Percentiles rank a stretch among this genome's conserved stretches.
Conservation (phyloP, 2,329 filamentous ascomycete genomes). For the Monosporascus sp. region DNA sequence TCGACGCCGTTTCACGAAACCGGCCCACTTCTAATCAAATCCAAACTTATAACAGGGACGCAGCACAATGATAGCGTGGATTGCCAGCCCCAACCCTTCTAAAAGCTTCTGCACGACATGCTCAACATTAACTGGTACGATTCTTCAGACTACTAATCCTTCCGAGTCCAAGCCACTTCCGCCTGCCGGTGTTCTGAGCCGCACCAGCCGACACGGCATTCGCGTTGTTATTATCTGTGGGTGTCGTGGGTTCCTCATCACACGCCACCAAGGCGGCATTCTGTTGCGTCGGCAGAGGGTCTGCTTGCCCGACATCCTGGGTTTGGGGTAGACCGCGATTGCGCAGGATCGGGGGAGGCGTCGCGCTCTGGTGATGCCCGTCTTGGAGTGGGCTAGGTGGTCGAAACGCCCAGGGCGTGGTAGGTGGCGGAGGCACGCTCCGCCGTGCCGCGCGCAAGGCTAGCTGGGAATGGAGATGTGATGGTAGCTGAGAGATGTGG, state of each 20-base stretch:
- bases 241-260: neutral
- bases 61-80: neutral
- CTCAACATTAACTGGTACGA: constrained; percentile 12
- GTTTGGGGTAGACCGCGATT: constrained; percentile 23
- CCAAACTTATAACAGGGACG: neutral
- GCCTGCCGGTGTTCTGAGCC: constrained; percentile 10
- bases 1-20: too few relatives aligned
- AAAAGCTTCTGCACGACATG: neutral
- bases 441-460: constrained; percentile 14
- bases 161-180: constrained; percentile 25
- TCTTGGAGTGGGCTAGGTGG: constrained; percentile 32
- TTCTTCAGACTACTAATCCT: constrained; percentile 20
- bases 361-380: constrained; percentile 43
- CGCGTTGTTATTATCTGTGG: constrained; percentile 1
- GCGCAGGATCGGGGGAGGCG: constrained; percentile 51
- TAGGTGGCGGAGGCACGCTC: constrained; percentile 24
- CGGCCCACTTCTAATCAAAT: too few relatives aligned
- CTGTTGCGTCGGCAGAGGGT: too few relatives aligned
- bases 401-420: constrained; percentile 27
- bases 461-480: constrained; percentile 4
- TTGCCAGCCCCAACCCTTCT: too few relatives aligned
- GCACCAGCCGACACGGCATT: neutral
- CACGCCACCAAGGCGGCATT: too few relatives aligned
- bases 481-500: constrained; percentile 11
- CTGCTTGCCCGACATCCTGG: neutral